These are phyloP conservation scores for Paspalum notatum DNA, from an alignment of 176 grass and related monocot genomes.

Conservation along the genomic window DNA sequence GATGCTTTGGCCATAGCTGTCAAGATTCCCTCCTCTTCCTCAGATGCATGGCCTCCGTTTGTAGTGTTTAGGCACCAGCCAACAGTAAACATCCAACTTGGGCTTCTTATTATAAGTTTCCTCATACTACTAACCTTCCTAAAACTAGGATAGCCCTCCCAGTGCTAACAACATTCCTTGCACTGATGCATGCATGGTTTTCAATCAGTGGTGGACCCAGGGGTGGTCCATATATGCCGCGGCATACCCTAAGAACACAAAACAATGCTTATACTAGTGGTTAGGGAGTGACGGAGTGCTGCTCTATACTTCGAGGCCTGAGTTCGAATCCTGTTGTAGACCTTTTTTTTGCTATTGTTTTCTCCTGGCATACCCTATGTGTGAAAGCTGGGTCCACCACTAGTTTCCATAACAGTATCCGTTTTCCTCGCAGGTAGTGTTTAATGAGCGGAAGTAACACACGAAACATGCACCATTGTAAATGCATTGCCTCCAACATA, in stretches of 20 bases:
- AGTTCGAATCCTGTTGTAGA: no score
- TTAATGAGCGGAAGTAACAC: not conserved
- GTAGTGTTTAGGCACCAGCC: not conserved
- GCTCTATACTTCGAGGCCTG: no score
- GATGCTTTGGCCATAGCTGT: not conserved
- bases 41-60: not conserved
- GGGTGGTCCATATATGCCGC: no score
- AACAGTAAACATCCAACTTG: not conserved
- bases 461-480: not conserved
- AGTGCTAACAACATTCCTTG: not conserved
- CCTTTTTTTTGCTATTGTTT: no score
- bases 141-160: conserved; percentile 14
- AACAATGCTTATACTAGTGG: no score
- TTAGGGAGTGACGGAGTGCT: no score
- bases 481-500: not conserved
- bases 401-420: not conserved
- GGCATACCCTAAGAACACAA: no score
- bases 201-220: not conserved
- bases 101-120: not conserved
- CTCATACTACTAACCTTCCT: not conserved
- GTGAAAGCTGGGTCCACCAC: no score
- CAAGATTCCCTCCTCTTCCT: not conserved
- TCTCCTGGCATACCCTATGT: no score
- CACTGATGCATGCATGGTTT: not conserved
- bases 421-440: conserved; percentile 5